A percentile compares a stretch with the other conserved stretches of the same genome.
Conservation (phyloP, 2,329 filamentous ascomycete species). For the Xylariaceae sp. region DNA sequence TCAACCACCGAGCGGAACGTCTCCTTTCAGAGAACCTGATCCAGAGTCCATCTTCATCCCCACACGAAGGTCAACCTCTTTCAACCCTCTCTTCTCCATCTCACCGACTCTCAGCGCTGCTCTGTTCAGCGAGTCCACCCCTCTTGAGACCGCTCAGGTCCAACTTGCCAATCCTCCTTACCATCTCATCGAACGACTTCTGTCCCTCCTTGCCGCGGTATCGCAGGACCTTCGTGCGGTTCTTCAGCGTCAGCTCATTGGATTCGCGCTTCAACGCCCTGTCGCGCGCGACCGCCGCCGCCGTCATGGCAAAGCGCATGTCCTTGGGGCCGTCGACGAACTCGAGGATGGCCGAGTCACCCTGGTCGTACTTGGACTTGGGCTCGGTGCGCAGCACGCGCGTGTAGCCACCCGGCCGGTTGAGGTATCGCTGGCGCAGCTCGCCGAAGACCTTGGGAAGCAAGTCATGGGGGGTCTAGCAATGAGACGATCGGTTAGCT, state of each 20-base stretch:
- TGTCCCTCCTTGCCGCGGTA: constrained; percentile 63
- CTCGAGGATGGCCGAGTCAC: constrained; percentile 83
- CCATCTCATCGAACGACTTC: constrained; percentile 59
- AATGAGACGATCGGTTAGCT: constrained; percentile 35
- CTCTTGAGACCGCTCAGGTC: constrained; percentile 25
- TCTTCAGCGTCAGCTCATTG: constrained; percentile 68
- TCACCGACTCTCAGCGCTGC: neutral
- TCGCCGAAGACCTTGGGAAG: constrained; percentile 85
- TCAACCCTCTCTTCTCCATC: neutral
- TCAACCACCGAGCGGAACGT: constrained; percentile 10
- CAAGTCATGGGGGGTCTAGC: constrained; percentile 60
- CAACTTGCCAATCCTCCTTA: constrained; percentile 39
- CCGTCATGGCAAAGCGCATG: constrained; percentile 91
- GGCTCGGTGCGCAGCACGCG: constrained; percentile 90
- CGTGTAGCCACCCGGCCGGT: constrained; percentile 86
- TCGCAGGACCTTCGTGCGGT: constrained; percentile 76
- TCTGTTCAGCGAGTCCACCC: constrained; percentile 23
- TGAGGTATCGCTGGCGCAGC: constrained; percentile 71
- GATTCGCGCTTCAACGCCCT: constrained; percentile 50
- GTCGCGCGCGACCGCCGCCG: constrained; percentile 69
- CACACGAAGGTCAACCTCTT: neutral
- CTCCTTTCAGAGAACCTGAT: neutral
- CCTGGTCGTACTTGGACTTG: constrained; percentile 76
- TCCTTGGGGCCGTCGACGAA: constrained; percentile 92
- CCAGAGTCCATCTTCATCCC: neutral